Percentiles rank a stretch among this genome's conserved stretches.
These are phyloP conservation scores for Lepidium aucheri DNA, from an alignment of 345 rosid species.

Conservation along the genomic window DNA sequence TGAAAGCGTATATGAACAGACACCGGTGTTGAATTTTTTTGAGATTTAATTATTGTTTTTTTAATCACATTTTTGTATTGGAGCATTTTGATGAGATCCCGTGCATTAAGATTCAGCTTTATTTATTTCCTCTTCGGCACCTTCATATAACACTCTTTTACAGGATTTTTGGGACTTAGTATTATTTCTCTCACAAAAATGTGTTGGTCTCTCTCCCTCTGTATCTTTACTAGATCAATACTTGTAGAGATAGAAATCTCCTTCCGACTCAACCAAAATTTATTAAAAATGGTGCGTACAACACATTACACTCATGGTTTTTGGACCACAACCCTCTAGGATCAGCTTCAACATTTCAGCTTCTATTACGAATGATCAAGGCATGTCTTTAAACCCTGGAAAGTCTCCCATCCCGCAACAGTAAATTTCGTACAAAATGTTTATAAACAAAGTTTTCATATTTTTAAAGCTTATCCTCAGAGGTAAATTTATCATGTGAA, in stretches of 20 bases:
- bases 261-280: neutral
- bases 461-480: neutral
- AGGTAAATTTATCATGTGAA: neutral
- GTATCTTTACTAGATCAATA: too few relatives aligned
- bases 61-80: too few relatives aligned
- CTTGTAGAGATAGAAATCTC: too few relatives aligned
- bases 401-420: slow-evolving; percentile 56
- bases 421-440: neutral
- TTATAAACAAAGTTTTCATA: neutral
- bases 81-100: too few relatives aligned
- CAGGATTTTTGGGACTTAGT: too few relatives aligned
- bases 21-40: neutral
- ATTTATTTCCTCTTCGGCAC: too few relatives aligned
- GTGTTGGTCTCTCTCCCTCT: too few relatives aligned
- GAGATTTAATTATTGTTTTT: too few relatives aligned
- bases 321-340: slow-evolving; percentile 65
- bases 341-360: slow-evolving; percentile 61
- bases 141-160: too few relatives aligned
- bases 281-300: neutral
- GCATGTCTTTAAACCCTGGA: slow-evolving; percentile 59
- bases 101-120: too few relatives aligned
- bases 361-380: slow-evolving; percentile 50
- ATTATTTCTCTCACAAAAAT: too few relatives aligned
- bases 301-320: slow-evolving; percentile 40
- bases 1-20: neutral